A percentile compares a stretch with the other conserved stretches of the same genome.
Evolutionary conservation across 805 yeast species (phyloP).

Genomic region (Kazachstania kunashirensis): DNA sequence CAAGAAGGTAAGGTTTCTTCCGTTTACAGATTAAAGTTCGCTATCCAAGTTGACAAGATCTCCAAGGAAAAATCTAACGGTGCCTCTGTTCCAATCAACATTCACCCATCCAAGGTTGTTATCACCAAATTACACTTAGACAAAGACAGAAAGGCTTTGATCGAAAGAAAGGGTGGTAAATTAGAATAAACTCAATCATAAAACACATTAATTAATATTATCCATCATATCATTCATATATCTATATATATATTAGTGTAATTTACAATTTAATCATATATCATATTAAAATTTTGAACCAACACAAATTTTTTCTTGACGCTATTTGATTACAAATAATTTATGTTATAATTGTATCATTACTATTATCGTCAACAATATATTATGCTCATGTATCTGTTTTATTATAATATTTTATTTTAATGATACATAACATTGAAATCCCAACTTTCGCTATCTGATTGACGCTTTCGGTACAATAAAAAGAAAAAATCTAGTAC

Average conservation of each 20-base stretch:
- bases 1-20: conserved; percentile 96
- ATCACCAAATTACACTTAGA: conserved; percentile 97
- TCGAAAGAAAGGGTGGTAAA: conserved; percentile 96
- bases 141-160: conserved; percentile 97
- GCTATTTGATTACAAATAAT: no score
- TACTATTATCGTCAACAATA: no score
- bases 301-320: no score
- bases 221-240: background rate
- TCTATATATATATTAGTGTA: background rate
- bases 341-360: no score
- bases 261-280: no score
- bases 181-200: conserved; percentile 54
- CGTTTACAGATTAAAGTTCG: conserved; percentile 97
- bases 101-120: conserved; percentile 98
- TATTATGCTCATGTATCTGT: no score
- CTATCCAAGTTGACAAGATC: conserved; percentile 94
- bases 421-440: no score
- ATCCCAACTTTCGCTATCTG: no score
- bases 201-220: background rate
- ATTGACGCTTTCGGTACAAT: no score
- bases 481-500: no score
- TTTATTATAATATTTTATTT: no score
- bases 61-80: conserved; percentile 97
- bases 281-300: no score
- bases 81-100: conserved; percentile 92